These are phyloP conservation scores for Boletus patriciae DNA, from an alignment of 768 basidiomycete genomes.

Conservation along the genomic window DNA sequence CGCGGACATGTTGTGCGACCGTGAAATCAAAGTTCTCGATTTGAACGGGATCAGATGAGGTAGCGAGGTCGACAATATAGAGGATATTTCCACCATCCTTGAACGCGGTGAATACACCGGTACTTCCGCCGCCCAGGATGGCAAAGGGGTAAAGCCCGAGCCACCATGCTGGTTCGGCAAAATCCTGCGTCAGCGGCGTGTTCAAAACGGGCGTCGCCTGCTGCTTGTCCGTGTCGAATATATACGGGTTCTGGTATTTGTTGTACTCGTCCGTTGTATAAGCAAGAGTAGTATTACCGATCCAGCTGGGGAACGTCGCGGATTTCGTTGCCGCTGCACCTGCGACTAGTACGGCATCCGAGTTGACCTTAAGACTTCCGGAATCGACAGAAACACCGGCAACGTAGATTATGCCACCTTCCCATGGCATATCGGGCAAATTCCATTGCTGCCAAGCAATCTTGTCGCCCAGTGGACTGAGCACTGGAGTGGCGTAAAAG, in stretches of 20 bases:
- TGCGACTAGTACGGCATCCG: conserved; percentile 42
- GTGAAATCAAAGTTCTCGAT: too few relatives aligned
- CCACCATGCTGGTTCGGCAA: conserved; percentile 19
- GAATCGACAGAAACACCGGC: conserved; percentile 37
- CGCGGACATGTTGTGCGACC: too few relatives aligned
- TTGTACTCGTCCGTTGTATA: conserved; percentile 59
- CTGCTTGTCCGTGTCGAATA: conserved; percentile 27
- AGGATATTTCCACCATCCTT: conserved; percentile 32
- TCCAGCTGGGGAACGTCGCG: conserved; percentile 36
- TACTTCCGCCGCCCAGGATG: conserved; percentile 21
- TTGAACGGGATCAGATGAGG: not conserved
- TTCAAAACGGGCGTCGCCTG: conserved; percentile 29
- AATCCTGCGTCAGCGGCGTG: conserved; percentile 22
- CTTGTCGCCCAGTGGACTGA: conserved; percentile 55
- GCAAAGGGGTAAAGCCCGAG: conserved; percentile 22
- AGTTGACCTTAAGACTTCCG: conserved; percentile 29
- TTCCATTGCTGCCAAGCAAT: conserved; percentile 65
- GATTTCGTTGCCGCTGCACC: conserved; percentile 44
- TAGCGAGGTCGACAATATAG: conserved; percentile 29
- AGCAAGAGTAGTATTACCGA: conserved; percentile 50
- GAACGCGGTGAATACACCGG: conserved; percentile 34
- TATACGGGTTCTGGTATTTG: conserved; percentile 54
- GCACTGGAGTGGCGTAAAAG: conserved; percentile 61
- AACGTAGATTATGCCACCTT: conserved; percentile 52
- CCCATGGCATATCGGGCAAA: conserved; percentile 70